Evolutionary conservation across 305 asterid genomes (phyloP).

Genomic region (Coffea humblotiana): DNA sequence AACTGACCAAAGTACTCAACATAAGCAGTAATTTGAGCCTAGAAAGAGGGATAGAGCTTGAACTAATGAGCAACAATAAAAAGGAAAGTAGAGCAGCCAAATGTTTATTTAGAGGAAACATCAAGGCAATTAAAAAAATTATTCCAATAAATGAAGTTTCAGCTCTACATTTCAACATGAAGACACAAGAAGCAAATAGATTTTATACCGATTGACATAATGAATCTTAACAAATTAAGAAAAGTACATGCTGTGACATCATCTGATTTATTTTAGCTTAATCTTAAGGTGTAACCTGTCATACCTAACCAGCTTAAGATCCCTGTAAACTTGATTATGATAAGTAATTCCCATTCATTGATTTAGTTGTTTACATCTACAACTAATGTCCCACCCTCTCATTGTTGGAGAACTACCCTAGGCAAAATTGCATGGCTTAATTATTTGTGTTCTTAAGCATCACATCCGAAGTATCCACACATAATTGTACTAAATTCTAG

Average conservation of each 20-base stretch:
- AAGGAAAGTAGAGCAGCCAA: not conserved
- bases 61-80: not conserved
- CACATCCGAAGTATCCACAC: not conserved
- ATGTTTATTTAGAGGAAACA: not conserved
- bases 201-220: not conserved
- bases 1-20: slow-evolving; percentile 95
- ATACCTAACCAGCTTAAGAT: not conserved
- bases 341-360: not conserved
- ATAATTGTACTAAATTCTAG: not conserved
- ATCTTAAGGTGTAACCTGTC: not conserved
- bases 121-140: not conserved
- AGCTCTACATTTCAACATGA: not conserved
- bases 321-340: not conserved
- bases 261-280: not conserved
- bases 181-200: not conserved
- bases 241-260: not conserved
- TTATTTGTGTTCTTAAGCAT: not conserved
- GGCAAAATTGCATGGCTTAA: not conserved
- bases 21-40: slow-evolving; percentile 93
- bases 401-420: not conserved
- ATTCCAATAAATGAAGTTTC: no score
- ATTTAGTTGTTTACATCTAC: not conserved
- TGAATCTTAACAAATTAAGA: not conserved
- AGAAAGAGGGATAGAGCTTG: slow-evolving; percentile 11
- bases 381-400: not conserved